These are phyloP conservation scores for Aspergillus felis DNA, from an alignment of 2,329 filamentous ascomycete genomes.

Conservation along the genomic window DNA sequence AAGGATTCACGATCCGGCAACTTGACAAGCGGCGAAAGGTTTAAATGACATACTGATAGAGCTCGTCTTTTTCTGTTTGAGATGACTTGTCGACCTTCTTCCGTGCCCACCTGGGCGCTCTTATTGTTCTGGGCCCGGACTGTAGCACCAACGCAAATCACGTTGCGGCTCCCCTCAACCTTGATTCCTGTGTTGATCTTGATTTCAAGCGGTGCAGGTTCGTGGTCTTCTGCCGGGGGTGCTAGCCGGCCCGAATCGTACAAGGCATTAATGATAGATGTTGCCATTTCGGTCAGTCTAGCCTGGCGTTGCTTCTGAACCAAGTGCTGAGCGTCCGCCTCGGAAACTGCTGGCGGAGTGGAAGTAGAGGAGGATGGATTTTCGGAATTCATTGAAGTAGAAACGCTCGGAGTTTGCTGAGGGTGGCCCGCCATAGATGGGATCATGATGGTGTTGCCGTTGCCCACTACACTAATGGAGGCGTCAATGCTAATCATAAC, in stretches of 20 bases:
- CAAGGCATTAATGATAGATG: conserved; percentile 21
- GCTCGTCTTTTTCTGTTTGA: conserved; percentile 17
- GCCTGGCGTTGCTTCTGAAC: conserved; percentile 19
- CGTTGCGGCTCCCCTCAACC: conserved; percentile 26
- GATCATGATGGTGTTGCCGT: conserved; percentile 30
- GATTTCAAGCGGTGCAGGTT: conserved; percentile 17
- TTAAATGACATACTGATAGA: conserved; percentile 18
- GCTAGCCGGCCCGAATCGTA: conserved; percentile 14
- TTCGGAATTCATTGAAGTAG: conserved; percentile 1
- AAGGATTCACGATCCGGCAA: neutral
- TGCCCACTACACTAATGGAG: conserved; percentile 31
- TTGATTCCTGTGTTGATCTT: conserved; percentile 27
- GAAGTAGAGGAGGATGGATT: conserved; percentile 2
- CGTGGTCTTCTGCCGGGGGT: conserved; percentile 7
- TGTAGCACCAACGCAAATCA: conserved; percentile 19
- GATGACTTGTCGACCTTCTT: neutral
- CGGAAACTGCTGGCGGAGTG: neutral
- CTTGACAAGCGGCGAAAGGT: neutral
- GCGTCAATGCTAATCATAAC: conserved; percentile 34
- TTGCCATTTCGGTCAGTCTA: conserved; percentile 23
- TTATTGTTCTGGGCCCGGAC: neutral
- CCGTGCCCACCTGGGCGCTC: neutral
- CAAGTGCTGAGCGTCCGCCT: conserved; percentile 5
- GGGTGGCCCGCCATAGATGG: conserved; percentile 10
- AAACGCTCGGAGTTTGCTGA: neutral